Conservation (phyloP, 2,329 filamentous ascomycete species). For the Chrysoporthe cubensis region DNA sequence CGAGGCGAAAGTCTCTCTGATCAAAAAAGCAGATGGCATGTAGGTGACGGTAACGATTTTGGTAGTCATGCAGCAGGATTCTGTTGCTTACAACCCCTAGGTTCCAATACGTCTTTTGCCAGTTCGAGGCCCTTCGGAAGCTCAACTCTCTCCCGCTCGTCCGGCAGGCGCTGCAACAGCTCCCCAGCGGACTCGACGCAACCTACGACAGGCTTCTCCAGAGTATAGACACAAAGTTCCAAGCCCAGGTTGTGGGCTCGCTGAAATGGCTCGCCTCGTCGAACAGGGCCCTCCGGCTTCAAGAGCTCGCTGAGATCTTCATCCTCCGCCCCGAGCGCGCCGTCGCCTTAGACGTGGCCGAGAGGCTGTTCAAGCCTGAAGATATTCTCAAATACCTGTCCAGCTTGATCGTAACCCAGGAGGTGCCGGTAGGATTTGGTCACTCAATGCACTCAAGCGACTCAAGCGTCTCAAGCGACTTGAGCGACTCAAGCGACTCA, state of each 20-base stretch:
- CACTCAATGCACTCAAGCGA: too few species aligned
- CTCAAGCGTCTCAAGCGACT: too few species aligned
- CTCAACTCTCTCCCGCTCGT: neutral
- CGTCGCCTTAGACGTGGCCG: neutral
- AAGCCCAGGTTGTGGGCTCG: neutral
- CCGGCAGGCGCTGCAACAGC: neutral
- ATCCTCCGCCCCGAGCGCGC: neutral
- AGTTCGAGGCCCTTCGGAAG: neutral
- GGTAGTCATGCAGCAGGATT: neutral
- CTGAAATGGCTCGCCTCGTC: neutral
- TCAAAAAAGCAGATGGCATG: neutral
- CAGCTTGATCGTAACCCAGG: neutral
- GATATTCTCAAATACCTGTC: neutral
- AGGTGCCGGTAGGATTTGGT: neutral
- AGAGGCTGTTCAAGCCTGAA: neutral
- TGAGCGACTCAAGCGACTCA: too few species aligned
- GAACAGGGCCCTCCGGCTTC: rapidly evolving
- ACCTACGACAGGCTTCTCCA: neutral
- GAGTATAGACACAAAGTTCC: neutral
- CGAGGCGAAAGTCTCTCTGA: neutral
- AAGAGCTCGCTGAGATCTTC: neutral
- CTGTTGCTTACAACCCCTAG: neutral
- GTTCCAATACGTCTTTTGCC: neutral
- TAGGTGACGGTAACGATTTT: neutral
- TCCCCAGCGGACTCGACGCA: neutral